Conservation (phyloP, 257 asterid species). For the Rehmannia glutinosa region DNA sequence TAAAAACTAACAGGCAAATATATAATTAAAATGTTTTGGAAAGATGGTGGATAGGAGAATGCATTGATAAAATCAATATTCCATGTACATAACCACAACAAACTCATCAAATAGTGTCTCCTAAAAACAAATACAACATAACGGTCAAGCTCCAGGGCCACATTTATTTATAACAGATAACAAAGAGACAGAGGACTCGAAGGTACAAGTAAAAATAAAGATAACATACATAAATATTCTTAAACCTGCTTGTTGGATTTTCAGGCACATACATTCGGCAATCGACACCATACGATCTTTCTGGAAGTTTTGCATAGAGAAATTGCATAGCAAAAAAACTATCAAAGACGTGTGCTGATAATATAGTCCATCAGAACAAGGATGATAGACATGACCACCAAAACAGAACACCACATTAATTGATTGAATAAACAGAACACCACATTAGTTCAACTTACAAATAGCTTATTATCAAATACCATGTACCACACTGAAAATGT, state of each 20-base stretch:
- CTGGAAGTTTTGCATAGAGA: slow-evolving; percentile 77
- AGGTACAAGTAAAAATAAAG: slow-evolving; percentile 44
- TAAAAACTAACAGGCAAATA: background rate
- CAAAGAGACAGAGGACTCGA: background rate
- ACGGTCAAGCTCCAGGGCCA: slow-evolving; percentile 15
- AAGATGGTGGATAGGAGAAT: no score
- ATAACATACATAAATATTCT: no score
- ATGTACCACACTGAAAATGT: no score
- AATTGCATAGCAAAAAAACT: slow-evolving; percentile 3
- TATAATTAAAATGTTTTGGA: no score
- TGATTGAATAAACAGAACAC: slow-evolving; percentile 8
- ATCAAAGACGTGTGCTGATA: background rate
- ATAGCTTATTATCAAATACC: no score
- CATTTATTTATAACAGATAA: background rate
- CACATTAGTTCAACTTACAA: background rate
- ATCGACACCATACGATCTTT: slow-evolving; percentile 90
- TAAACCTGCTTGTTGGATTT: slow-evolving; percentile 81
- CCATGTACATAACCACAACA: no score
- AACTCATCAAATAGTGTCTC: no score
- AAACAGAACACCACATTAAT: no score
- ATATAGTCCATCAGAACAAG: background rate
- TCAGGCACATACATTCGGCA: slow-evolving; percentile 85
- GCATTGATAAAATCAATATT: no score
- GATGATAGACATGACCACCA: no score
- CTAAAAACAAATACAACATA: no score